Percentiles rank a stretch among this genome's conserved stretches.
These are phyloP conservation scores for Zymoseptoria crescenta DNA, from an alignment of 2,329 filamentous ascomycete species.

Conservation along the genomic window DNA sequence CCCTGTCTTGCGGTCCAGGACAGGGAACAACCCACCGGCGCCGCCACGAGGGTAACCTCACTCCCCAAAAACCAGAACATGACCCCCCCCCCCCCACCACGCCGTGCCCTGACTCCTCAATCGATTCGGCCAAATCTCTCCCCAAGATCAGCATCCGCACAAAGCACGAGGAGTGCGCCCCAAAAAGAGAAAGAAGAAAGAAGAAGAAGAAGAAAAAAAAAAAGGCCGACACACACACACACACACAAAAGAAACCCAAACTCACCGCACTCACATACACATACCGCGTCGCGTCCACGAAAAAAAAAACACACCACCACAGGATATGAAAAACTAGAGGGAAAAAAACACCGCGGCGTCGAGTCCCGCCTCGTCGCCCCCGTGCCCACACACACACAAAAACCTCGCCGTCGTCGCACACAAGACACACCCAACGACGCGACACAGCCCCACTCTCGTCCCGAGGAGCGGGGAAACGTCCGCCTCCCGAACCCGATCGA, in stretches of 20 bases:
- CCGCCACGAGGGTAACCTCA: constrained; percentile 30
- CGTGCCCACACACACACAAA: too few species aligned
- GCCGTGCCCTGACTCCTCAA: constrained; percentile 33
- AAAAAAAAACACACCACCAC: constrained; percentile 38
- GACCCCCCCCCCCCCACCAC: constrained; percentile 31
- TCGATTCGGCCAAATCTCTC: constrained; percentile 40
- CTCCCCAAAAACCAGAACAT: constrained; percentile 30
- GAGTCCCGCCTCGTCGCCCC: constrained; percentile 28
- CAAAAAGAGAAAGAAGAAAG: too few species aligned
- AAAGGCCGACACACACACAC: too few species aligned
- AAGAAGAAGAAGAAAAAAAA: too few species aligned
- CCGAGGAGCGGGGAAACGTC: constrained; percentile 38
- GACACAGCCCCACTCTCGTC: constrained; percentile 38
- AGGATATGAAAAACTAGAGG: constrained; percentile 37
- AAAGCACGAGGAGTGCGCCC: too few species aligned
- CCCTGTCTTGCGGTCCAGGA: too few species aligned
- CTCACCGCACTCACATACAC: too few species aligned
- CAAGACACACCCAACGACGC: constrained; percentile 36
- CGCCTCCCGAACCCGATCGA: constrained; percentile 36
- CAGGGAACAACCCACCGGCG: constrained; percentile 31
- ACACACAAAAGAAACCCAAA: too few species aligned
- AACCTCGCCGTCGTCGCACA: constrained; percentile 35
- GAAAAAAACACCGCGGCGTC: constrained; percentile 37
- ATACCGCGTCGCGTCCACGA: constrained; percentile 42
- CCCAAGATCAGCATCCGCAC: too few species aligned